Evolutionary conservation across 2,329 filamentous ascomycete species (phyloP).

Genomic region (Aspergillus spinulosporus): DNA sequence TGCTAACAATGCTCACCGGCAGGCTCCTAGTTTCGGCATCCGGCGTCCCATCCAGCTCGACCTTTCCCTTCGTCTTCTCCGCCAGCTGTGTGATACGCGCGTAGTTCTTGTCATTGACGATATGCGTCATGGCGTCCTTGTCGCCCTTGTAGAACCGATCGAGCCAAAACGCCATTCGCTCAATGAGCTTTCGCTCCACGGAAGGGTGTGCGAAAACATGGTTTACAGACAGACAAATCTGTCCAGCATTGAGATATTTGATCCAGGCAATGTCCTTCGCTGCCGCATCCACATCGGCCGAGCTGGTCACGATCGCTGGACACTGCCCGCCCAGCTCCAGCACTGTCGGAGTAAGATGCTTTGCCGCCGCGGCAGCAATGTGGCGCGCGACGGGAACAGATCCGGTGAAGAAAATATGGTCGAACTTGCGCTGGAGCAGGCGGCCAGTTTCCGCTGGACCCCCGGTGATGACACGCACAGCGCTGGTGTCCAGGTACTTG

Average conservation of each 20-base stretch:
- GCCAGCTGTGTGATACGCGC: slow-evolving; percentile 43
- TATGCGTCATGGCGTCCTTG: slow-evolving; percentile 31
- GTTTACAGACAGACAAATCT: slow-evolving; percentile 38
- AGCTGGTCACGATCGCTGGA: slow-evolving; percentile 46
- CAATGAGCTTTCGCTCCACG: slow-evolving; percentile 42
- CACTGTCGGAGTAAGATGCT: slow-evolving; percentile 47
- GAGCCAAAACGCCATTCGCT: slow-evolving; percentile 34
- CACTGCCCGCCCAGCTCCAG: slow-evolving; percentile 51
- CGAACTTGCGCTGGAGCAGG: slow-evolving; percentile 42
- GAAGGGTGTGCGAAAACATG: slow-evolving; percentile 48
- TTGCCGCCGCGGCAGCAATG: slow-evolving; percentile 45
- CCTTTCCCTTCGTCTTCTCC: slow-evolving; percentile 38
- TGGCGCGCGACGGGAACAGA: slow-evolving; percentile 41
- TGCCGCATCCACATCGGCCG: slow-evolving; percentile 45
- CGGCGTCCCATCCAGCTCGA: slow-evolving; percentile 39
- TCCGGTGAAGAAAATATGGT: slow-evolving; percentile 52
- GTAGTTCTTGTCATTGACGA: slow-evolving; percentile 48
- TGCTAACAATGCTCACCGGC: slow-evolving; percentile 42
- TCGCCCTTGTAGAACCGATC: slow-evolving; percentile 25
- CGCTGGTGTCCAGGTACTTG: slow-evolving; percentile 45
- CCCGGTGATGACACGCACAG: slow-evolving; percentile 40
- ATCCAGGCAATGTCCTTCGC: slow-evolving; percentile 47
- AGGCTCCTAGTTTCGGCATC: slow-evolving; percentile 35
- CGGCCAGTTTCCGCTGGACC: slow-evolving; percentile 40
- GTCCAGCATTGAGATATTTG: slow-evolving; percentile 49